Evolutionary conservation across 345 rosid species (phyloP).

Genomic region (Draba incana): DNA sequence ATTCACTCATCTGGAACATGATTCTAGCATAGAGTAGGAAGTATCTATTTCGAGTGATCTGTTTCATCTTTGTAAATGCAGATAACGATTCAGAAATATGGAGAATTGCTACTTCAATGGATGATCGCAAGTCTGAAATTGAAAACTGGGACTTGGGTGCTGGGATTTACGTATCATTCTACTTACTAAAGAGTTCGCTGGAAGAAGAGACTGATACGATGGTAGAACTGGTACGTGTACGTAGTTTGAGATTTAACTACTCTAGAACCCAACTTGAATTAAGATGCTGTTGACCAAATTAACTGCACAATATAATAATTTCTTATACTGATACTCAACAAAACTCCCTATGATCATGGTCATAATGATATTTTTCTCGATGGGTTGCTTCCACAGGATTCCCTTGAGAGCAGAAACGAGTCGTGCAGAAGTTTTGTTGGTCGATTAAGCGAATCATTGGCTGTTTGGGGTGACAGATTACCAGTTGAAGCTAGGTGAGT

Average conservation of each 20-base stretch:
- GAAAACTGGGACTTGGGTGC: conserved; percentile 98
- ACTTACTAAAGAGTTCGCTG: conserved; percentile 65
- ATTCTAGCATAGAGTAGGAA: conserved; percentile 9
- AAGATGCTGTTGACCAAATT: conserved; percentile 5
- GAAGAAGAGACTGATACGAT: conserved; percentile 53
- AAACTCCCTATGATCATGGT: conserved; percentile 8
- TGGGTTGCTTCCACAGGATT: conserved; percentile 57
- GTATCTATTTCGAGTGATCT: conserved; percentile 17
- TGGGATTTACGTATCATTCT: conserved; percentile 78
- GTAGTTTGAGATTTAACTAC: conserved; percentile 2
- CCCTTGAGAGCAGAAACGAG: conserved; percentile 67
- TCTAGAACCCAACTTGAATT: conserved; percentile 4
- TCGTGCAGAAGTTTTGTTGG: conserved; percentile 62
- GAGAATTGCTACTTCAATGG: conserved; percentile 81
- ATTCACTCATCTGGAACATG: conserved; percentile 4
- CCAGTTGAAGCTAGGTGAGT: conserved; percentile 81
- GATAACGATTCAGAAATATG: conserved; percentile 75
- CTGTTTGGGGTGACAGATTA: conserved; percentile 66
- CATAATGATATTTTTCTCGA: not conserved
- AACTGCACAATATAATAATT: conserved; percentile 2
- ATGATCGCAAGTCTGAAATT: conserved; percentile 88
- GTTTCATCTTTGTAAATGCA: conserved; percentile 44
- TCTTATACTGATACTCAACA: conserved; percentile 4
- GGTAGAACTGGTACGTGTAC: conserved; percentile 60
- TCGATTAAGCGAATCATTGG: conserved; percentile 66